Evolutionary conservation across 768 basidiomycete genomes (phyloP), one percentile per base, ranked within the genome.

Genomic region (Trametes punicea): DNA sequence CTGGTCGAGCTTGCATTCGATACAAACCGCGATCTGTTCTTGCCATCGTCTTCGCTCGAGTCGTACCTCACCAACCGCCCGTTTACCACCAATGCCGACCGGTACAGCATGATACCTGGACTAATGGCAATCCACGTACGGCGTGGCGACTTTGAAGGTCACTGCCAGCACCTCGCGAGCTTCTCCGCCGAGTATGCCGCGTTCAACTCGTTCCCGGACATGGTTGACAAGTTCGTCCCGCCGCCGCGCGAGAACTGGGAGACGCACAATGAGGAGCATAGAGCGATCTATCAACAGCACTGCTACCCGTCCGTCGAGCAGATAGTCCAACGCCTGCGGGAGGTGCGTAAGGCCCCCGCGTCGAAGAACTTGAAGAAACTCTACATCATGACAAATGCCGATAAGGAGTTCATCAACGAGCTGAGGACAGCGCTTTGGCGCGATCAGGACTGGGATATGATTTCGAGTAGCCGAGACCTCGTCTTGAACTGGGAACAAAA

Each of bases 341-440:
- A 60, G 44, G 64, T 68, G 46, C 55, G 62, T 6, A 29, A 33
- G 52, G 60, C 64, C 4, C 38, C 40, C 4, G 66, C 54, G 23
- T 65, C 55, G 27, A 18, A 50, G 46, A 60, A 60, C 16, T 60
- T 86, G 40, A 74, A 71, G 57, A 73, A 72, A 39, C 64, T 88
- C 26, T 88, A 84, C 58, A 67, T 88, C 46, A 78, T 87, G 80
- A 85, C 84, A 36, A 88, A 89, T 55, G 87, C 76, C 6, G 71
- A 78, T 36, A 55, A 53, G 27, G 69, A 64, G 41, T 89, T 81
- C 81, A 59, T 84, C 38, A 60, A 50, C 0, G 74, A 79, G 53
- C 67, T 85, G 44, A 76, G 72, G 64, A 38, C 29, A 9, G 77
- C 73, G 18, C 63, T 87, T 34, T 33, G 34, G 26, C 31, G 34